Conservation (phyloP, 352 stramenopile species). For the Pythium aquatile region DNA sequence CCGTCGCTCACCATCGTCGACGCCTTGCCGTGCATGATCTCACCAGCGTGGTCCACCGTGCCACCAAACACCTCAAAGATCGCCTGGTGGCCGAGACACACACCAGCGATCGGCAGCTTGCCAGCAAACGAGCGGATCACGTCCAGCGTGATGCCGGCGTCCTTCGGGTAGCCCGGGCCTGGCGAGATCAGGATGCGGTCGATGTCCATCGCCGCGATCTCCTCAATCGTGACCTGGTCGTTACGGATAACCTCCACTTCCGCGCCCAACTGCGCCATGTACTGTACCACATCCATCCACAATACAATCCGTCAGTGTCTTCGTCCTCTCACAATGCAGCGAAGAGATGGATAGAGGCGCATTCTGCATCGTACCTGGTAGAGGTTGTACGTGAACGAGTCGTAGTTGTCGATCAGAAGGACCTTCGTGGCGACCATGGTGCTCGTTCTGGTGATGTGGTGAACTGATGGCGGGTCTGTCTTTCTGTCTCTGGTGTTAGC, state of each 20-base stretch:
- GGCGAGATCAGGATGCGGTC: conserved; percentile 90
- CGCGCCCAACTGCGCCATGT: conserved; percentile 82
- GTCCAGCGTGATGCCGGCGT: conserved; percentile 80
- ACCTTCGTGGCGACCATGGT: conserved; percentile 58
- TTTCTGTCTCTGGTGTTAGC: neutral
- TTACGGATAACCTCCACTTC: conserved; percentile 82
- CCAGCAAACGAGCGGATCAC: conserved; percentile 82
- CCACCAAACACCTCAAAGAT: conserved; percentile 90
- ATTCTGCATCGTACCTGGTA: conserved; percentile 55
- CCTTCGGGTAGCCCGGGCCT: conserved; percentile 75
- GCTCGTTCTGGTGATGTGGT: neutral
- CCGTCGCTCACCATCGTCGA: conserved; percentile 83
- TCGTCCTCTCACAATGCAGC: neutral
- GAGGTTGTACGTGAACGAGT: conserved; percentile 92
- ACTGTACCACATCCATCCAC: conserved; percentile 33
- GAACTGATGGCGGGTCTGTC: neutral
- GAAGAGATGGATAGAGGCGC: neutral
- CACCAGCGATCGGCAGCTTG: conserved; percentile 79
- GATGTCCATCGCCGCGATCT: conserved; percentile 69
- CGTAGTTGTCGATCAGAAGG: conserved; percentile 89
- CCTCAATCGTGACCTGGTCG: conserved; percentile 80
- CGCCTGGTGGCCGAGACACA: conserved; percentile 83
- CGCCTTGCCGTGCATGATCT: conserved; percentile 89
- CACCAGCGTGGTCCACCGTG: conserved; percentile 78
- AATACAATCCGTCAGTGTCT: neutral